Base-by-base conservation (phyloP, 2,329 filamentous ascomycete species). In the Sporothrix schenckii region DNA sequence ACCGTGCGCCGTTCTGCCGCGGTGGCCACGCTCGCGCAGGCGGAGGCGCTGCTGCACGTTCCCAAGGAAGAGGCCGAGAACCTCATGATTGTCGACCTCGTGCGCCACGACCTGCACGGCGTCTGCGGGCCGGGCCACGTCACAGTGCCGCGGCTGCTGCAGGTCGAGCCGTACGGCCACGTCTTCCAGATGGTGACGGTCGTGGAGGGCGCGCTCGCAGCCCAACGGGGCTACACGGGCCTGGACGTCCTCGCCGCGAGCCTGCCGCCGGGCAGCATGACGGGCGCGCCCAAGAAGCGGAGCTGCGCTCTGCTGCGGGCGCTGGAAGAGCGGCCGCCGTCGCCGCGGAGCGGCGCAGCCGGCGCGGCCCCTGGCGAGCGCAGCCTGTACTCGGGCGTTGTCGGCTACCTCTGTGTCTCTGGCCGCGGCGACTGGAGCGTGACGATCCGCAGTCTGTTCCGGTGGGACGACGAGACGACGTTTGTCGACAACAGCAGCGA, bases 81-180 rank as follows among this genome's bases (percentile, higher is more conserved):
- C 77, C 86, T 98, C 30, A 98, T 98, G 95, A 97, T 98, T 76
- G 94, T 97, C 2, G 94, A 98, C 79, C 84, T 98, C 0, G 95
- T 97, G n/a, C 88, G 94, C 0, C 94, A 98, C 77, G 94, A 98
- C 79, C 83, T 98, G 14, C 91, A 96, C 79, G 88, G 90, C n/a
- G 89, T 97, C 10, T 92, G 91, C 72, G 92, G 92, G 5, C 86
- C 91, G 1, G 89, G 89, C 0, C 86, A 87, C 71, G 93, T 97
- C 0, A 79, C 81, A 6, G 93, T 97, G 1, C 88, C 89, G 16
- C 90, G 93, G 69, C 82, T 97, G 30, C 91, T 97, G 82, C 87
- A 89, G 71, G 91, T 98, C 0, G 94, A 97, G 79, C 93, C 97
- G 77, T 96, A 97, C 77, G 90, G 92, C 61, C 94, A 89, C 27